Evolutionary conservation across 2,329 filamentous ascomycete species (phyloP).

Genomic region (Claviceps cyperi): DNA sequence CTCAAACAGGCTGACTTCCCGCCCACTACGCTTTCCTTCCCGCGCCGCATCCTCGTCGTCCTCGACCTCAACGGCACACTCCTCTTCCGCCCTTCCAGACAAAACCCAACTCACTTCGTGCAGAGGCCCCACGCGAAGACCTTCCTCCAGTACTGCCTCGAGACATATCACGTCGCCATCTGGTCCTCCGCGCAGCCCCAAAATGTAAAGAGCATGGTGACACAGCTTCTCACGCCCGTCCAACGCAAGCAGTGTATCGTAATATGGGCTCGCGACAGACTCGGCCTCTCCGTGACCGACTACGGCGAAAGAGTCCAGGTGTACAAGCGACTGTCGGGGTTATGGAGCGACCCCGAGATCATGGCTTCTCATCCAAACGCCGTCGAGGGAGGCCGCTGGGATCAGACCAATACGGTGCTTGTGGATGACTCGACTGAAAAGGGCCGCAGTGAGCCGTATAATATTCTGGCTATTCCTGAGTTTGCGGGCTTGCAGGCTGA

Average conservation of each 20-base stretch:
- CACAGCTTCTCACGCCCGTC: constrained; percentile 42
- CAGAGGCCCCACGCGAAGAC: constrained; percentile 49
- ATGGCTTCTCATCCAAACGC: constrained; percentile 29
- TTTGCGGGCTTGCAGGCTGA: constrained; percentile 40
- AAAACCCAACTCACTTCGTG: constrained; percentile 36
- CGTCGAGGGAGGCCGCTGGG: constrained; percentile 39
- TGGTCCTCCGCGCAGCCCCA: constrained; percentile 74
- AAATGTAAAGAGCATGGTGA: constrained; percentile 58
- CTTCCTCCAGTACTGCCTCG: constrained; percentile 63
- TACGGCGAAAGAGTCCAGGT: constrained; percentile 64
- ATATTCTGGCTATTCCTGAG: constrained; percentile 68
- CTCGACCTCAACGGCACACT: constrained; percentile 92
- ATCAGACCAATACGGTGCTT: constrained; percentile 75
- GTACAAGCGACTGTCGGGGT: constrained; percentile 65
- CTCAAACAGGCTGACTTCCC: constrained; percentile 35
- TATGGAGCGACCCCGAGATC: constrained; percentile 49
- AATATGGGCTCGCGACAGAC: constrained; percentile 64
- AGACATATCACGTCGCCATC: constrained; percentile 65
- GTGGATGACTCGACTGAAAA: constrained; percentile 79
- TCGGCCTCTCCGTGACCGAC: constrained; percentile 50
- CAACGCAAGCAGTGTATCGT: constrained; percentile 46
- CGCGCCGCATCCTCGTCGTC: constrained; percentile 61
- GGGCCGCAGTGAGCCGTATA: constrained; percentile 68
- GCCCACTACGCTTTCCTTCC: constrained; percentile 25
- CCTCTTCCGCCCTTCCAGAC: constrained; percentile 50